Percentiles rank a stretch among this genome's conserved stretches.
Conservation (phyloP, 495 filamentous ascomycete species). For the Xylaria flabelliformis region DNA sequence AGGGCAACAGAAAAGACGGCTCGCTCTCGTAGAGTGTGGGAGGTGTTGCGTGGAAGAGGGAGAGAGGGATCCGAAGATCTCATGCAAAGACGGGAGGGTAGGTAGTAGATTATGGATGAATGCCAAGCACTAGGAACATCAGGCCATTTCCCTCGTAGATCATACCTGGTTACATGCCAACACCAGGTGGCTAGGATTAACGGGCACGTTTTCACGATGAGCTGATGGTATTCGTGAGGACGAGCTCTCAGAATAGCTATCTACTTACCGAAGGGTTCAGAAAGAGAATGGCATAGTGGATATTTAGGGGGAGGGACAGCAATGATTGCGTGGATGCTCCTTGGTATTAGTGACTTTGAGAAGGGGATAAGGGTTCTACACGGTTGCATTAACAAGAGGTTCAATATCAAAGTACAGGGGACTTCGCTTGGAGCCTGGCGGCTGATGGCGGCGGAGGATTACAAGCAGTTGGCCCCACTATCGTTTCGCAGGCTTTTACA, state of each 20-base stretch:
- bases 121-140: constrained; percentile 51
- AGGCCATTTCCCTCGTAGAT: constrained; percentile 50
- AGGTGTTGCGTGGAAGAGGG: constrained; percentile 32
- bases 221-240: constrained; percentile 34
- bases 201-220: constrained; percentile 31
- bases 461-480: constrained; percentile 15
- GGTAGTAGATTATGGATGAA: constrained; percentile 47
- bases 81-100: constrained; percentile 45
- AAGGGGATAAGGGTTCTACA: constrained; percentile 2
- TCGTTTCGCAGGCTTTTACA: constrained; percentile 21
- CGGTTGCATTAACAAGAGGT: constrained; percentile 1
- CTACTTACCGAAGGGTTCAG: background rate
- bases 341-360: constrained; percentile 13
- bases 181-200: constrained; percentile 46
- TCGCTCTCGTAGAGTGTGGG: constrained; percentile 31
- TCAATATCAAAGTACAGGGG: background rate
- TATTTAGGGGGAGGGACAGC: constrained; percentile 9
- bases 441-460: constrained; percentile 17
- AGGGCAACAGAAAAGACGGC: constrained; percentile 35
- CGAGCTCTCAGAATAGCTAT: constrained; percentile 11
- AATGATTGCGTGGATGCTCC: constrained; percentile 3
- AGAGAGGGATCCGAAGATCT: constrained; percentile 43
- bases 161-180: constrained; percentile 62
- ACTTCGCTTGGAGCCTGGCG: background rate
- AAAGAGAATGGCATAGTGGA: constrained; percentile 10